These are phyloP conservation scores for Exophiala aquamarina DNA, from an alignment of 2,329 filamentous ascomycete species.

Conservation along the genomic window DNA sequence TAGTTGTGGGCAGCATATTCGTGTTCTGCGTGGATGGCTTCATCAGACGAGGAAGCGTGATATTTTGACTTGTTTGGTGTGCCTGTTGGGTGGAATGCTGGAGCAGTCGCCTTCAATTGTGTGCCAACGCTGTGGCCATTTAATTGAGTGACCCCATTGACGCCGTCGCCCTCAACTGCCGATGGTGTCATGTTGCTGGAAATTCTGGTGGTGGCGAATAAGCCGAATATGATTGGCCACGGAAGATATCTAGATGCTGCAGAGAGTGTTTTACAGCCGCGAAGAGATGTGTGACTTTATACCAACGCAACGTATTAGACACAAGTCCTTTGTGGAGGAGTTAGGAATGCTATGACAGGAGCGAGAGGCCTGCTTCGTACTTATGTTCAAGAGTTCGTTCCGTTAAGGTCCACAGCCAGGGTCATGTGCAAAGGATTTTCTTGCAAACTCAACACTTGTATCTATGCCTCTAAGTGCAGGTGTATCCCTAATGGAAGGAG, in stretches of 20 bases:
- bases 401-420: background rate
- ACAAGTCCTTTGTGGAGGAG: too few species aligned
- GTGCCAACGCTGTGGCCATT: constrained; percentile 19
- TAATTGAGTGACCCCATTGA: constrained; percentile 14
- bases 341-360: too few species aligned
- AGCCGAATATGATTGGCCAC: constrained; percentile 17
- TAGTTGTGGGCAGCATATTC: constrained; percentile 96
- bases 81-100: constrained; percentile 38
- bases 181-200: constrained; percentile 22
- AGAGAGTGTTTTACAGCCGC: too few species aligned
- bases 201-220: constrained; percentile 3
- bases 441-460: constrained; percentile 11
- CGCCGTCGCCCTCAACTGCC: constrained; percentile 15
- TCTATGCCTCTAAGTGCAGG: constrained; percentile 28
- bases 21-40: constrained; percentile 78
- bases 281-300: too few species aligned
- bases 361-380: too few species aligned
- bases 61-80: constrained; percentile 48
- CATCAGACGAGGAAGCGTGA: constrained; percentile 76
- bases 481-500: constrained; percentile 30
- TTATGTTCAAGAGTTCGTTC: background rate
- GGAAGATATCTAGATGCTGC: too few species aligned
- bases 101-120: constrained; percentile 41
- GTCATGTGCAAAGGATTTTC: constrained; percentile 28
- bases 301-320: too few species aligned